Conservation (phyloP, 2,329 filamentous ascomycete species). For the Claviceps sp. region DNA sequence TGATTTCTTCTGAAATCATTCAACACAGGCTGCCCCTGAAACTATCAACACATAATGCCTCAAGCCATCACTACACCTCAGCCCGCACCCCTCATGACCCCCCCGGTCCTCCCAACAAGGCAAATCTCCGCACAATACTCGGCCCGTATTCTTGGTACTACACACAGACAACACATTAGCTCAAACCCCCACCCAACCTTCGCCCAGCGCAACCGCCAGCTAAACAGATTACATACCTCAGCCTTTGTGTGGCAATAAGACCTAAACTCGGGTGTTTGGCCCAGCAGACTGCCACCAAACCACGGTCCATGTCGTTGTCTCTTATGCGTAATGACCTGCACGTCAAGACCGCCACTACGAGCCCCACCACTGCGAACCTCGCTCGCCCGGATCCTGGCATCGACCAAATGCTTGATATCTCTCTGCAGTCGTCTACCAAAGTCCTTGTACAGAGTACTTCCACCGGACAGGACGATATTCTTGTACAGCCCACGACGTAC, state of each 20-base stretch:
- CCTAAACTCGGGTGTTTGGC: conserved; percentile 94
- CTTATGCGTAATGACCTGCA: conserved; percentile 96
- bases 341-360: conserved; percentile 85
- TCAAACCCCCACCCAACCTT: neutral
- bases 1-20: too few species aligned
- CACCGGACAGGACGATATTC: conserved; percentile 96
- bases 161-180: conserved; percentile 10
- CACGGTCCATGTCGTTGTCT: conserved; percentile 93
- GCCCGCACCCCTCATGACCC: conserved; percentile 40
- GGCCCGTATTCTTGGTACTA: conserved; percentile 93
- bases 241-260: conserved; percentile 97
- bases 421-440: conserved; percentile 92
- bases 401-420: conserved; percentile 92
- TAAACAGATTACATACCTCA: conserved; percentile 33
- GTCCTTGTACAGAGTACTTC: conserved; percentile 96
- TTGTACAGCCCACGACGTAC: conserved; percentile 96
- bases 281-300: conserved; percentile 94
- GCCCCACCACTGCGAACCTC: conserved; percentile 86
- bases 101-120: conserved; percentile 81
- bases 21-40: too few species aligned
- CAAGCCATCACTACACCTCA: neutral
- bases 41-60: too few species aligned
- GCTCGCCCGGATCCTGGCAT: conserved; percentile 81
- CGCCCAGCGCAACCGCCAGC: neutral
- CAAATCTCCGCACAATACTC: conserved; percentile 89